phyloP scores from a whole-genome alignment of 768 basidiomycete species.

The Tulasnella sp. region DNA sequence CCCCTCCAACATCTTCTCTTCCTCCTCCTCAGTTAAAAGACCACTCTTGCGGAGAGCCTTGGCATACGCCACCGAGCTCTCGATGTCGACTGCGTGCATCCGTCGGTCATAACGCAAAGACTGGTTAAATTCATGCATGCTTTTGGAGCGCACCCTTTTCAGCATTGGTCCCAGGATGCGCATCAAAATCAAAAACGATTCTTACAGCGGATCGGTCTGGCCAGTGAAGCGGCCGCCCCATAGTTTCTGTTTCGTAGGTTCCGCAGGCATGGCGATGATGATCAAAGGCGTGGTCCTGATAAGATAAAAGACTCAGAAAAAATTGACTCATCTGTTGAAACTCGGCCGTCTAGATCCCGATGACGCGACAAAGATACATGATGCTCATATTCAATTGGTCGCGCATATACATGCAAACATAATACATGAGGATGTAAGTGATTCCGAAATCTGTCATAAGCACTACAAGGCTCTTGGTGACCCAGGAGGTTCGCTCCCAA shows the following conservation, averaged over 20 bases:
- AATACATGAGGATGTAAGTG: too few species aligned
- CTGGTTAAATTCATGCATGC: conserved; percentile 97
- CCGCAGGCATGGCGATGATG: background rate
- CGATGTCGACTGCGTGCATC: conserved; percentile 87
- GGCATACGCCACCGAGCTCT: conserved; percentile 91
- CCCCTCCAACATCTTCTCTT: conserved; percentile 59
- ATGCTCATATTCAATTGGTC: too few species aligned
- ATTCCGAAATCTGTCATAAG: background rate
- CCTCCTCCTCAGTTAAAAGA: conserved; percentile 72
- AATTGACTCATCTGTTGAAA: background rate
- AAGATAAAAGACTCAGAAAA: background rate
- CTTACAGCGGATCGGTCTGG: conserved; percentile 77
- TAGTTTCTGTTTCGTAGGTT: conserved; percentile 49
- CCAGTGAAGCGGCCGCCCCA: conserved; percentile 89
- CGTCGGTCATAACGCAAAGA: conserved; percentile 89
- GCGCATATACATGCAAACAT: too few species aligned
- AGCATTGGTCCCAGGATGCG: background rate
- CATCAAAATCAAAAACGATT: background rate
- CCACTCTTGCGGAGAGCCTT: conserved; percentile 72
- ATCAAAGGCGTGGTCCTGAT: background rate
- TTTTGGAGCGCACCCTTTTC: conserved; percentile 26
- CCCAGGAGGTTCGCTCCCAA: conserved; percentile 5
- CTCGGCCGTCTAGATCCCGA: background rate
- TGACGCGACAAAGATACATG: too few species aligned
- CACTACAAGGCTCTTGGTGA: conserved; percentile 2